Evolutionary conservation across 257 asterid species (phyloP), one percentile per base, ranked within the genome.

Genomic region (Jasminum sambac): DNA sequence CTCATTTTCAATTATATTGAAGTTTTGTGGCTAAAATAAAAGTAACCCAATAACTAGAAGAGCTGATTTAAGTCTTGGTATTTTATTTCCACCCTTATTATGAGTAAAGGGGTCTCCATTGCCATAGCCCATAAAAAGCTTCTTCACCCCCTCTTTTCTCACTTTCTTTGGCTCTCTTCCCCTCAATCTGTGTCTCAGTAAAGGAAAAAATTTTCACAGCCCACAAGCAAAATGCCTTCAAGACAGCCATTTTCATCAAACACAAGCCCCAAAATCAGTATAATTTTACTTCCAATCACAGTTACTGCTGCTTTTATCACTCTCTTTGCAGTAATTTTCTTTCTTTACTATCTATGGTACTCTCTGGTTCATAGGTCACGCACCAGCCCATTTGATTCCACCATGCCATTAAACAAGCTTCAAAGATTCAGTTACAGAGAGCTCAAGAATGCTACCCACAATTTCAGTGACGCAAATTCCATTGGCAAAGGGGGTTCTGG

Each of bases 401-500:
- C 74, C 26, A 72, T 88, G 3, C 87, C 89, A 23, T 74, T 83
- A 44, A 76, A 83, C 72, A 89, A 87, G 85, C 95, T 95, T 4
- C 98, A 87, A 44, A 87, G 82, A 63, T 95, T 95, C 81, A 75
- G 80, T 40, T 88, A 84, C 90, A 85, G 64, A 12, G 98, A 95
- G 78, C 84, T 95, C 36, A 85, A 82, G 77, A 74, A 69, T 36
- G 99, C 99, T 12, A 95, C 99, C 42, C 77, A 80, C 73, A 84
- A 81, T 24, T 95, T 95, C 86, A 82, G 84, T 72, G 79, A 72
- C 57, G 72, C 90, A 0, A 88, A 85, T 64, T 81, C 84, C 63
- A 86, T 95, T 10, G 99, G 99, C 1, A 95, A 90, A 78, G 99
- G 99, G 43, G 99, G 99, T 65, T 95, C 99, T 1, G 96, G 98